Percentiles rank a stretch among this genome's conserved stretches.
Evolutionary conservation across 1,284 basidiomycete genomes (phyloP).

Genomic region (Ustilago tritici): DNA sequence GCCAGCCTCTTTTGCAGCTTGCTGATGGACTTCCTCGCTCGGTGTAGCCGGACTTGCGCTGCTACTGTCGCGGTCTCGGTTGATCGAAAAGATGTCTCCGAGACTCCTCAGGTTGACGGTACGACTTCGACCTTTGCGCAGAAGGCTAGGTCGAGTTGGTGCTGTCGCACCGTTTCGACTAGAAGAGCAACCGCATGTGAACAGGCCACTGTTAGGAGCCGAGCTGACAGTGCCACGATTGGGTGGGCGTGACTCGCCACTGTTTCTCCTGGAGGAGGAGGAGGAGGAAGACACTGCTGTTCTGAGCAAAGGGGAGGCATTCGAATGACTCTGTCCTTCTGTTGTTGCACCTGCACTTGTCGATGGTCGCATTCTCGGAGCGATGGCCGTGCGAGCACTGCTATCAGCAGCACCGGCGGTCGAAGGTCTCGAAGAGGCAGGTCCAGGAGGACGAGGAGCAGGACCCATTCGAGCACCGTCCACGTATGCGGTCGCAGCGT

Average conservation of each 20-base stretch:
- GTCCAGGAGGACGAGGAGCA: conserved; percentile 17
- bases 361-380: conserved; percentile 12
- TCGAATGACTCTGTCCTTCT: neutral
- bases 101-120: conserved; percentile 36
- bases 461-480: conserved; percentile 47
- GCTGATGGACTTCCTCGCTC: conserved; percentile 10
- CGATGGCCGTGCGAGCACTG: neutral
- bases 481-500: conserved; percentile 38
- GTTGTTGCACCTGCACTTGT: conserved; percentile 11
- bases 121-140: conserved; percentile 26
- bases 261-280: conserved; percentile 33
- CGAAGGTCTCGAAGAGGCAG: conserved; percentile 20
- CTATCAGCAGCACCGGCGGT: conserved; percentile 14
- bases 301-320: conserved; percentile 21
- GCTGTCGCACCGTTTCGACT: conserved; percentile 38
- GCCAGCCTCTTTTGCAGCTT: neutral
- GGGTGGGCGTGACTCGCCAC: conserved; percentile 27
- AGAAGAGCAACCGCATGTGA: conserved; percentile 41
- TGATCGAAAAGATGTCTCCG: conserved; percentile 25
- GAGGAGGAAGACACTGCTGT: conserved; percentile 17
- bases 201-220: conserved; percentile 43
- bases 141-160: conserved; percentile 19
- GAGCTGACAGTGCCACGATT: conserved; percentile 32
- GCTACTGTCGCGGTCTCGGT: conserved; percentile 26
- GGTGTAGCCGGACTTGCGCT: neutral